Percentiles rank a stretch among this genome's conserved stretches.
These are phyloP conservation scores for Candida piceae DNA, from an alignment of 805 yeast genomes.

Conservation along the genomic window DNA sequence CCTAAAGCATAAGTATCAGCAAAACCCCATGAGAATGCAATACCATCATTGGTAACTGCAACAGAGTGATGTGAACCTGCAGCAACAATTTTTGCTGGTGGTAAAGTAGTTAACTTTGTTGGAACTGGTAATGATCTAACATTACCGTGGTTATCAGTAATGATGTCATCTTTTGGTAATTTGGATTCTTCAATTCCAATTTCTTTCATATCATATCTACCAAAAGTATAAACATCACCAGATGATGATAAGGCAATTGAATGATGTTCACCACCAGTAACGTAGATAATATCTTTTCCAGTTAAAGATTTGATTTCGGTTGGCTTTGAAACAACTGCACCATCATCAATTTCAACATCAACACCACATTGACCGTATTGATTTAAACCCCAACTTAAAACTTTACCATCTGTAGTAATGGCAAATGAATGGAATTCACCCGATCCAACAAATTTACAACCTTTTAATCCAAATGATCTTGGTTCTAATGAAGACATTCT, in stretches of 20 bases:
- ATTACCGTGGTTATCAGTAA: conserved; percentile 72
- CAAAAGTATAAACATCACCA: conserved; percentile 81
- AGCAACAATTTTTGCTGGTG: conserved; percentile 56
- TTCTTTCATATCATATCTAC: conserved; percentile 91
- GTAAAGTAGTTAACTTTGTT: conserved; percentile 55
- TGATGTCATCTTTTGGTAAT: conserved; percentile 64
- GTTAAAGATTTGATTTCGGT: conserved; percentile 63
- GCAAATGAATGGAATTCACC: conserved; percentile 98
- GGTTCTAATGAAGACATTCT: conserved; percentile 71
- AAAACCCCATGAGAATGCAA: conserved; percentile 94
- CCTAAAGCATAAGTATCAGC: conserved; percentile 97
- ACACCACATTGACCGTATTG: conserved; percentile 96
- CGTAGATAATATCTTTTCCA: conserved; percentile 49
- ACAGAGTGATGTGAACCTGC: conserved; percentile 91
- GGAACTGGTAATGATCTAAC: conserved; percentile 86
- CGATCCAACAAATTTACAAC: conserved; percentile 74
- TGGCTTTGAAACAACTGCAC: conserved; percentile 74
- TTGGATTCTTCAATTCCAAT: conserved; percentile 67
- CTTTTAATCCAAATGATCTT: conserved; percentile 74
- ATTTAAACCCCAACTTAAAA: conserved; percentile 91
- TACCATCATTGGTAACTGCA: conserved; percentile 79
- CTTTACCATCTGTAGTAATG: conserved; percentile 62
- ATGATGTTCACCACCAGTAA: conserved; percentile 96
- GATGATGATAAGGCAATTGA: conserved; percentile 65
- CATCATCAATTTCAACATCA: conserved; percentile 74